Evolutionary conservation across 495 filamentous ascomycete species (phyloP), one percentile per base, ranked within the genome.

Genomic region (Mycothermus thermophilus): DNA sequence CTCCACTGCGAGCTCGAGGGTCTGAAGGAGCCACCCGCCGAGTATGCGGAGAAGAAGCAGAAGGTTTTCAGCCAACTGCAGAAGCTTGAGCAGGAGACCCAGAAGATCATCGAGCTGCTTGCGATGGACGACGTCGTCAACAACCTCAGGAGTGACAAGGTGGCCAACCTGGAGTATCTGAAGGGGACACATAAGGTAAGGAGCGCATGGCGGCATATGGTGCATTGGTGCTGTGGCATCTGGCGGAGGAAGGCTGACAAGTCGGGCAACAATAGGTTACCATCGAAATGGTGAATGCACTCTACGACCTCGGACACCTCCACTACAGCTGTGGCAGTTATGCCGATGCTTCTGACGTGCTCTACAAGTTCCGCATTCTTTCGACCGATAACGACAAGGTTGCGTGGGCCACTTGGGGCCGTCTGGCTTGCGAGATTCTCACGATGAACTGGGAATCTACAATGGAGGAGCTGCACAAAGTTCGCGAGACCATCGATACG

Each of bases 361-460:
- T 97, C 21, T 94, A 93, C 62, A 83, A 87, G 51, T 97, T 94
- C 72, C 81, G 92, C 57, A 80, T 97, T 32, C 78, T 97, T 41
- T 93, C 85, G 34, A 95, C 87, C 46, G 88, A 97, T 60, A 92
- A 88, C 63, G 90, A 95, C 69, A 93, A 92, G 66, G 86, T 93
- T 30, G 69, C 81, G 35, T 82, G 80, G 27, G 90, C 90, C 28
- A 94, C 83, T 40, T 97, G 90, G 90, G 90, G 90, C 59, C 86
- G 93, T 57, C 68, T 97, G 23, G 90, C 88, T 18, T 86, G 74
- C 42, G 87, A 96, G 59, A 95, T 96, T 48, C 68, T 96, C 44
- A 83, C 71, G 45, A 83, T 80, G 37, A 87, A 78, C 64, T 97
- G 90, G 90, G 90, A 96, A 34, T 69, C 69, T 21, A 86, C 83